A percentile compares a stretch with the other conserved stretches of the same genome.
phyloP scores from a whole-genome alignment of 2,329 filamentous ascomycete genomes.

The Sporothrix phasma region DNA sequence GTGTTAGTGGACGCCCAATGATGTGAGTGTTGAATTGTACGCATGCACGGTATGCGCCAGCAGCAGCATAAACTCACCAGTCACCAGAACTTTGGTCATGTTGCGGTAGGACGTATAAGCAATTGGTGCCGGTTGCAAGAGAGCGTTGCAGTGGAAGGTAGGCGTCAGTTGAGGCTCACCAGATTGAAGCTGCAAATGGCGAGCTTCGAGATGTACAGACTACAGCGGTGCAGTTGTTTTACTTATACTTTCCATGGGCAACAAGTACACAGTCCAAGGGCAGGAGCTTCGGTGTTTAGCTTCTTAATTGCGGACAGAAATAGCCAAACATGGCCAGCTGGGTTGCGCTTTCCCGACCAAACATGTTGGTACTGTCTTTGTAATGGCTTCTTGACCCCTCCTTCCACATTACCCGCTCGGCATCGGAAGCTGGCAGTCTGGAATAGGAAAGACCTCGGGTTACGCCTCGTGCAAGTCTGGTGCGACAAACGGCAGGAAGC shows the following conservation, averaged over 20 bases:
- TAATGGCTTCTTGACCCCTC: background rate
- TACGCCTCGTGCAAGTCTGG: background rate
- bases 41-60: no score
- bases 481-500: no score
- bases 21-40: background rate
- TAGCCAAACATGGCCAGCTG: no score
- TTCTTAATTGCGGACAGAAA: conserved; percentile 1
- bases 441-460: background rate
- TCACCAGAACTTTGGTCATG: conserved; percentile 40
- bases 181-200: background rate
- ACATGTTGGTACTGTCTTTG: background rate
- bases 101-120: background rate
- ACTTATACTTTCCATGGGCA: background rate
- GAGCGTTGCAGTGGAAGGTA: background rate
- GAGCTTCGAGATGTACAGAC: background rate
- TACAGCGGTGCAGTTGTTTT: background rate
- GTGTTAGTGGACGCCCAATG: background rate
- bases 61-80: conserved; percentile 25
- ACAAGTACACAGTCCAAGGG: background rate
- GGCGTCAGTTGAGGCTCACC: background rate
- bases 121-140: background rate
- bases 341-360: background rate
- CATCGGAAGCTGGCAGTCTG: background rate
- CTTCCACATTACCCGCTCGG: background rate
- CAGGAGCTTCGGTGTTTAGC: conserved; percentile 3